Evolutionary conservation across 805 yeast species (phyloP), one percentile per base, ranked within the genome.

Genomic region (Cyberlindnera galapagoensis): DNA sequence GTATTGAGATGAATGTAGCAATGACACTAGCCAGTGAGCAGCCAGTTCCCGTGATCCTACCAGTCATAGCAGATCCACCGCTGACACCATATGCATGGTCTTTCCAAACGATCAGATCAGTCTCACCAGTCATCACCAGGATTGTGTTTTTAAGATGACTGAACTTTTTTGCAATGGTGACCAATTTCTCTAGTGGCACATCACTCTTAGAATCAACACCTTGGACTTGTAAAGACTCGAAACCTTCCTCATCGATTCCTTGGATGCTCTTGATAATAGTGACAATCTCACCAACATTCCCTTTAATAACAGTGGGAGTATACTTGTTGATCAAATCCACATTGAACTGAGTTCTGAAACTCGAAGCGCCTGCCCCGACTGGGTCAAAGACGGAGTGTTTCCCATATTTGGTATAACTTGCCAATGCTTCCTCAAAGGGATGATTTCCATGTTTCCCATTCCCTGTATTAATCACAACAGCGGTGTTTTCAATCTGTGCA

Each of bases 311-410:
- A n/a, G 32, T 21, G 6, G 25, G 22, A 19, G 73, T 62, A 40
- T 65, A 68, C 46, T 67, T 70, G 22, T 76, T 63, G 20, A 87
- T 53, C 8, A 86, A 45, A 1, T 52, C 50, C 18, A 61, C 52
- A 31, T 76, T 70, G 12, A 75, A 61, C 4, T 56, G 47, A 24
- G 61, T 59, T 37, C 97, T 65, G 5, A 72, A 67, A 4, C 49
- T 35, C 0, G 95, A 68, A 1, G 96, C 95, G 18, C 95, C 95
- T 24, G 80, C 85, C 1, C 87, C 97, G n/a, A 87, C 95, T 1
- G 96, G 97, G 54, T 87, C 97, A 44, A 81, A 78, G 0, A 87
- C 73, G 20, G 87, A 69, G 4, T 84, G 88, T 27, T 67, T 63
- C 3, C 71, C 71, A 10, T 54, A 44, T 10, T 48, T 51, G 49